Percentiles rank a stretch among this genome's conserved stretches.
These are phyloP conservation scores for Bruguiera parviflora DNA, from an alignment of 345 rosid genomes.

Conservation along the genomic window DNA sequence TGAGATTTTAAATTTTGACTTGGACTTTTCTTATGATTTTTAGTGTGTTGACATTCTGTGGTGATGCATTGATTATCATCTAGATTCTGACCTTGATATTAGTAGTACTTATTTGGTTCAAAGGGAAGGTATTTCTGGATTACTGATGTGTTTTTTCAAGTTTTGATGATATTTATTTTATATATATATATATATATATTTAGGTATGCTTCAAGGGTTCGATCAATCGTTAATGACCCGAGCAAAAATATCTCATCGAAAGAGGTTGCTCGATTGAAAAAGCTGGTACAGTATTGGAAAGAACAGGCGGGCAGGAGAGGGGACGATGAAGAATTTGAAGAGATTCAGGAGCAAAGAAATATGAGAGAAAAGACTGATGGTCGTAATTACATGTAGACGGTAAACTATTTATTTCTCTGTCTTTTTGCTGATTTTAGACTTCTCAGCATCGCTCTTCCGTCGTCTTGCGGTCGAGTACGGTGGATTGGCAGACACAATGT, in stretches of 20 bases:
- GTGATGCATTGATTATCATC: no score
- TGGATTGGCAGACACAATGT: no score
- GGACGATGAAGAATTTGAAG: slow-evolving; percentile 76
- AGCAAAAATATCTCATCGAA: slow-evolving; percentile 80
- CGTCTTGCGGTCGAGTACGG: no score
- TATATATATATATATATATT: slow-evolving; percentile 14
- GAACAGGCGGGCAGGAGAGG: slow-evolving; percentile 82
- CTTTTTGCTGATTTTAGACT: no score
- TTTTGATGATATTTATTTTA: not conserved
- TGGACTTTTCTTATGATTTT: no score
- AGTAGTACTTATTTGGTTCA: not conserved
- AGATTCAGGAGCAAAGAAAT: slow-evolving; percentile 63
- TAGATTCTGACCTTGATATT: not conserved
- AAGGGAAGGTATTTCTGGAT: not conserved
- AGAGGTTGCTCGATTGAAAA: slow-evolving; percentile 82
- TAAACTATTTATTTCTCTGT: no score
- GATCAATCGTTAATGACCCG: slow-evolving; percentile 85
- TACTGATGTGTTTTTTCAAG: not conserved
- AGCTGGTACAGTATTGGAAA: slow-evolving; percentile 77
- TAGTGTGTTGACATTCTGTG: no score
- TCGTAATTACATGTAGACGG: slow-evolving; percentile 45
- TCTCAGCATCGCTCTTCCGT: no score
- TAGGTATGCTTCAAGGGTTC: slow-evolving; percentile 92
- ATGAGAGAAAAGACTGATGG: slow-evolving; percentile 50
- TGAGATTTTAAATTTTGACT: no score